Base-by-base conservation (phyloP, 2,329 filamentous ascomycete species). In the Hypoxylon sp. region DNA sequence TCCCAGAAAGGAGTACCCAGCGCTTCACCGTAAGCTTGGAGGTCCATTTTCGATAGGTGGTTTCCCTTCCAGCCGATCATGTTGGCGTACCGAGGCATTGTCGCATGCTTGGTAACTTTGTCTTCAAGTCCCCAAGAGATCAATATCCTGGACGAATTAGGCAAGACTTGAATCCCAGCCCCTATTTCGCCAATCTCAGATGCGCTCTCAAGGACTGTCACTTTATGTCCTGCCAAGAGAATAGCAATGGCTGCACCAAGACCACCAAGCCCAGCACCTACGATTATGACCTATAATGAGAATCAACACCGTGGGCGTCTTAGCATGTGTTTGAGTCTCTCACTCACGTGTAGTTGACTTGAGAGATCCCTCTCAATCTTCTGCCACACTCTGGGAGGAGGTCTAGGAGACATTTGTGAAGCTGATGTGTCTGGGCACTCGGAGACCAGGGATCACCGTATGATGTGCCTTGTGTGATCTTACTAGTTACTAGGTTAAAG, bases 181-280 rank as follows among this genome's bases (percentile, higher is more conserved):
- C 84, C 83, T 35, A 79, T 82, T 73, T 87, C 84, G 29, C 79
- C 80, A 50, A 87, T 83, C 29, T 82, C 77, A 24, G 78, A 65
- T 4, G 85, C 82, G 19, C 81, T 75, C 72, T 87, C 85, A 53
- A 86, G 81, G 19, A 87, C 79, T 0, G 78, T 81, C 5, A 87
- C 84, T 22, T 76, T 75, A 72, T 86, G 84, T 22, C 84, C 83
- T 24, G 80, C 80, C 8, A 85, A 78, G 1, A 81, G 77, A 44
- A 83, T 79, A 3, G 81, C 76, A 63, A 86, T 85, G n/a, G 82
- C 83, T 22, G 84, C 82, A 10, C 81, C 84, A 8, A 89, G 79
- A 4, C 87, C 87, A 24, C 85, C 85, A 19, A 88, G 80, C 5
- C 87, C 87, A 9, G 85, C 87, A n/a, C 87, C 87, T 19, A 87